phyloP scores from a whole-genome alignment of 306 rosid genomes.

The Oemleria cerasiformis region DNA sequence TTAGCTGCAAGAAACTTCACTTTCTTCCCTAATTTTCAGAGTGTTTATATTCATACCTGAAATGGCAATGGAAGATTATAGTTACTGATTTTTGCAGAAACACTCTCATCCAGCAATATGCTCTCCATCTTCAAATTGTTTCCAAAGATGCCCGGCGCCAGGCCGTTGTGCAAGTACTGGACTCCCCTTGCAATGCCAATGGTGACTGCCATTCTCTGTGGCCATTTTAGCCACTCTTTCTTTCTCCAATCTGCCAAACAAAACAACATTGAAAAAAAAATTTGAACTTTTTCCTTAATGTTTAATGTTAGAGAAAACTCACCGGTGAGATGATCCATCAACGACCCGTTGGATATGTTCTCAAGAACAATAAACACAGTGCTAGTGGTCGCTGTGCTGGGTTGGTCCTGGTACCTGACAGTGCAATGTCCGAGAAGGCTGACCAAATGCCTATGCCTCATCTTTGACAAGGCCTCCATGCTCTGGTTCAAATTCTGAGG shows the following conservation, averaged over 20 bases:
- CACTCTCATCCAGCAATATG: conserved; percentile 61
- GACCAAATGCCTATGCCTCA: conserved; percentile 81
- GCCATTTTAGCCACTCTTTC: conserved; percentile 80
- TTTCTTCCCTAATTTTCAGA: background rate
- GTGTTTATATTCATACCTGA: conserved; percentile 39
- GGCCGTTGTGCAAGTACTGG: conserved; percentile 67
- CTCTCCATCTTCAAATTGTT: conserved; percentile 63
- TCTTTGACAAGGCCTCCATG: conserved; percentile 52
- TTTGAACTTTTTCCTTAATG: background rate
- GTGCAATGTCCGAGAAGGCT: conserved; percentile 76
- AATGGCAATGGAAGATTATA: conserved; percentile 61
- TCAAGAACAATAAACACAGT: conserved; percentile 61
- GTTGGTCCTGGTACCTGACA: conserved; percentile 50
- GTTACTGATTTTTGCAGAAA: conserved; percentile 67
- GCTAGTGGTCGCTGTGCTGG: conserved; percentile 33
- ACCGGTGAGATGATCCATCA: conserved; percentile 69
- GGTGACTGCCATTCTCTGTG: conserved; percentile 76
- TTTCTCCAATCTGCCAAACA: conserved; percentile 57
- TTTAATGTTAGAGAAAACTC: too few relatives aligned
- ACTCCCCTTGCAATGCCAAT: conserved; percentile 70
- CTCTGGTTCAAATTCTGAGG: conserved; percentile 38
- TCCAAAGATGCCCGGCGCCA: conserved; percentile 63
- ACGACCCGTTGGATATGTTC: conserved; percentile 49
- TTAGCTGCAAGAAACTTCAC: background rate
- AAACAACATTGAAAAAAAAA: background rate